phyloP scores from a whole-genome alignment of 2,329 filamentous ascomycete genomes.

The Rhinocladiella similis region DNA sequence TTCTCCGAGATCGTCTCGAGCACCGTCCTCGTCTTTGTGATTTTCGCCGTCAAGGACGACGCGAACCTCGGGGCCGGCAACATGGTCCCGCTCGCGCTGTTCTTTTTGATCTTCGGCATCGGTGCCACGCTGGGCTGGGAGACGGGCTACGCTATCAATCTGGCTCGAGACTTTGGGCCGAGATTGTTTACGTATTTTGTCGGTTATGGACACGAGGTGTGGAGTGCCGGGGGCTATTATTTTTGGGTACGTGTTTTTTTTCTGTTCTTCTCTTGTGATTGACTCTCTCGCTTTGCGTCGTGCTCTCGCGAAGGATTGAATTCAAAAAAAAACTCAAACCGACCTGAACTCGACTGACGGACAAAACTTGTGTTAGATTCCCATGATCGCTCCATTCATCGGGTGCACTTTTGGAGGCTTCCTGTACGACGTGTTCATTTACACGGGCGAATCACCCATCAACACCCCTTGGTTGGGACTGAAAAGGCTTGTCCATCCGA shows the following conservation, averaged over 20 bases:
- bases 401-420: slow-evolving; percentile 61
- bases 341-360: too few species aligned
- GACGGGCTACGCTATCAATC: slow-evolving; percentile 68
- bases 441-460: slow-evolving; percentile 63
- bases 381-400: slow-evolving; percentile 65
- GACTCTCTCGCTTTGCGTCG: not conserved
- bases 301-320: too few species aligned
- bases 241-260: slow-evolving; percentile 56
- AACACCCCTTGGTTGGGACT: slow-evolving; percentile 64
- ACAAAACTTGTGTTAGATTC: slow-evolving; percentile 48
- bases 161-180: slow-evolving; percentile 66
- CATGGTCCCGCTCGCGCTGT: slow-evolving; percentile 57
- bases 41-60: slow-evolving; percentile 60
- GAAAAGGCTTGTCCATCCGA: slow-evolving; percentile 43
- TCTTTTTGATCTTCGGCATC: slow-evolving; percentile 69
- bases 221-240: slow-evolving; percentile 59
- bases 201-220: slow-evolving; percentile 63
- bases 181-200: slow-evolving; percentile 62
- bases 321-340: too few species aligned
- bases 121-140: slow-evolving; percentile 68
- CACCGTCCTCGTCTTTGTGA: slow-evolving; percentile 63
- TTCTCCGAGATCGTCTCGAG: slow-evolving; percentile 66
- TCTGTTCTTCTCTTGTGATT: too few species aligned
- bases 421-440: slow-evolving; percentile 63
- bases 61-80: slow-evolving; percentile 56